phyloP scores from a whole-genome alignment of 2,329 filamentous ascomycete genomes.

The Cladophialophora exuberans region DNA sequence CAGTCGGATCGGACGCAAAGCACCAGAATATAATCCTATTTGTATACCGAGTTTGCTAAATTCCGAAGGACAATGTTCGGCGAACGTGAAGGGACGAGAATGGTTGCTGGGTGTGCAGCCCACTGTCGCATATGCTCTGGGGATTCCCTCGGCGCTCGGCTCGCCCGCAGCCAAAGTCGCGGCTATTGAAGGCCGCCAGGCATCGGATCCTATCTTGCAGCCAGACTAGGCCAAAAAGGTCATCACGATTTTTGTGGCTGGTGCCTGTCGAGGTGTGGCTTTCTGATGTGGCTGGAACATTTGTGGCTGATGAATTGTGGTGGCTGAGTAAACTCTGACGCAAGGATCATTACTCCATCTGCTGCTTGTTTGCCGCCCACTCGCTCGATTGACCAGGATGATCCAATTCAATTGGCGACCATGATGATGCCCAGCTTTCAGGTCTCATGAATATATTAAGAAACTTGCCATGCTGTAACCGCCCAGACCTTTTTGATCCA shows the following conservation, averaged over 20 bases:
- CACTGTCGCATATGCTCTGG: not conserved
- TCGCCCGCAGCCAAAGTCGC: not conserved
- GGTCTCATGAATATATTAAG: constrained; percentile 13
- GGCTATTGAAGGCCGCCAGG: constrained; percentile 10
- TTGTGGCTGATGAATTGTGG: not conserved
- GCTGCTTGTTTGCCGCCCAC: constrained; percentile 8
- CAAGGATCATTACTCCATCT: not conserved
- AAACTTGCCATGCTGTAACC: constrained; percentile 9
- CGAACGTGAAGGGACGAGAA: not conserved
- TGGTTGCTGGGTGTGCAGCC: not conserved
- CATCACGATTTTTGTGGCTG: constrained; percentile 4
- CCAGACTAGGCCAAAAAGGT: too few species aligned
- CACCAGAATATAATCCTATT: not conserved
- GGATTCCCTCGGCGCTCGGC: constrained; percentile 13
- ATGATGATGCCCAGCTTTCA: constrained; percentile 10
- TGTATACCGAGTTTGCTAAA: not conserved
- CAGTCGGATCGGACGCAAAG: not conserved
- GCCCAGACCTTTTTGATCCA: not conserved
- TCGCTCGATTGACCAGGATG: not conserved
- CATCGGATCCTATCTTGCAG: constrained; percentile 13
- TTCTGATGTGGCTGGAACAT: not conserved
- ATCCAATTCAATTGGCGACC: constrained; percentile 15
- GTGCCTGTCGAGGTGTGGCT: too few species aligned
- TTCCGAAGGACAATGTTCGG: constrained; percentile 8
- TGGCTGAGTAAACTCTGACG: constrained; percentile 11